Conservation (phyloP, 495 filamentous ascomycete genomes). For the Tricharina praecox region DNA sequence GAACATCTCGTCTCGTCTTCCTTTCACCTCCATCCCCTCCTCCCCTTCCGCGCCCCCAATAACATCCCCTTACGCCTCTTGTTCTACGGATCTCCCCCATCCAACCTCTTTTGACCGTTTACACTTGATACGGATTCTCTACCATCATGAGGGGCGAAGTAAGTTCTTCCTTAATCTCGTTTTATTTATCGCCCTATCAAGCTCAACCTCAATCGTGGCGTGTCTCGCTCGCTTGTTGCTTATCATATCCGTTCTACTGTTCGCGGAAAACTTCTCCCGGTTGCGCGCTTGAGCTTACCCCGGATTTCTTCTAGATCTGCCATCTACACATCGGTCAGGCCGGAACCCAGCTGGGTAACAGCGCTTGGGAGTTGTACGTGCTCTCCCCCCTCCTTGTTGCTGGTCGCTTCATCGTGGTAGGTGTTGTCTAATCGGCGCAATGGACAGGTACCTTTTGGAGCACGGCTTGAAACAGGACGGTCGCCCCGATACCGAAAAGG, state of each 20-base stretch:
- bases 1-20: not conserved
- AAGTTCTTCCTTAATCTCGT: slow-evolving; percentile 21
- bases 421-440: too few relatives aligned
- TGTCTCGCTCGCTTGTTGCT: not conserved
- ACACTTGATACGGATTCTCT: not conserved
- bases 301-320: slow-evolving; percentile 41
- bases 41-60: slow-evolving; percentile 3
- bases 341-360: slow-evolving; percentile 83
- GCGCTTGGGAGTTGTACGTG: slow-evolving; percentile 85
- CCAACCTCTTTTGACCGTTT: slow-evolving; percentile 5
- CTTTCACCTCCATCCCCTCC: not conserved
- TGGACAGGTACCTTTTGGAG: slow-evolving; percentile 65
- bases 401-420: too few relatives aligned
- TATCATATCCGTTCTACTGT: too few relatives aligned
- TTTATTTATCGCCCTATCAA: slow-evolving; percentile 1
- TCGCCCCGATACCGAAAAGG: slow-evolving; percentile 37
- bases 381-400: slow-evolving; percentile 4
- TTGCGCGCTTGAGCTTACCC: slow-evolving; percentile 1
- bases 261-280: not conserved
- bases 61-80: not conserved
- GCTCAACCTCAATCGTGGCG: too few relatives aligned
- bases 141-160: slow-evolving; percentile 37
- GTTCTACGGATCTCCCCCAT: not conserved
- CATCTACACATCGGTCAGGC: slow-evolving; percentile 89
- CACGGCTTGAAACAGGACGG: slow-evolving; percentile 73